Conservation (phyloP, 1,139 yeast genomes). For the Groenewaldozyma auringiensis region DNA sequence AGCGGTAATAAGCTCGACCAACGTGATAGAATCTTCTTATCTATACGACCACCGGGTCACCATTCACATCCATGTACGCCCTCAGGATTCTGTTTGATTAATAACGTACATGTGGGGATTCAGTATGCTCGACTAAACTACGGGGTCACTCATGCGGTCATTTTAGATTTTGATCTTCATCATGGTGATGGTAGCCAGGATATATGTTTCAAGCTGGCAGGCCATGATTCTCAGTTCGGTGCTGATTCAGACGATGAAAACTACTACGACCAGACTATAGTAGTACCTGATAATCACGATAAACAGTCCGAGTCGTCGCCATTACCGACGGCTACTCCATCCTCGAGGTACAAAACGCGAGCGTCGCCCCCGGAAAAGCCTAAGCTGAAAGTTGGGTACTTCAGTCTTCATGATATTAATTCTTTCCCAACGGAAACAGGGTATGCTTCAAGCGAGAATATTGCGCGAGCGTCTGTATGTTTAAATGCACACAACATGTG, state of each 20-base stretch:
- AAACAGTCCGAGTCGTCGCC: not conserved
- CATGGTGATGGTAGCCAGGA: conserved; percentile 95
- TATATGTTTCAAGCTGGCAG: conserved; percentile 76
- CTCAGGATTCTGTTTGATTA: conserved; percentile 78
- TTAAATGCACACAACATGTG: conserved; percentile 69
- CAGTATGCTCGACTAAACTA: conserved; percentile 65
- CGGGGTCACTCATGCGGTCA: conserved; percentile 72
- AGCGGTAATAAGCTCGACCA: conserved; percentile 19
- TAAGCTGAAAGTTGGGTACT: conserved; percentile 48
- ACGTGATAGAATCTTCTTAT: conserved; percentile 49
- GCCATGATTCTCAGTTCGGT: conserved; percentile 43
- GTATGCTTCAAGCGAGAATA: conserved; percentile 62
- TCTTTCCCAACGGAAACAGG: conserved; percentile 82
- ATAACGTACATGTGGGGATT: conserved; percentile 75
- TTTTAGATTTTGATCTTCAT: conserved; percentile 76
- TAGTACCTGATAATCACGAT: conserved; percentile 6
- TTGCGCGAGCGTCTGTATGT: conserved; percentile 75
- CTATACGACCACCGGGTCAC: conserved; percentile 82
- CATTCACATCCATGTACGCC: conserved; percentile 83
- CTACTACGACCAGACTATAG: conserved; percentile 7
- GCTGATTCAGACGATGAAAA: conserved; percentile 12
- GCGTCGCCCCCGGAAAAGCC: conserved; percentile 9
- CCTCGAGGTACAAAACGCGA: conserved; percentile 4
- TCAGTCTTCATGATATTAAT: conserved; percentile 77
- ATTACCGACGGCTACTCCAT: conserved; percentile 5